Conservation (phyloP, 495 filamentous ascomycete genomes). For the Mycothermus thermophilus region DNA sequence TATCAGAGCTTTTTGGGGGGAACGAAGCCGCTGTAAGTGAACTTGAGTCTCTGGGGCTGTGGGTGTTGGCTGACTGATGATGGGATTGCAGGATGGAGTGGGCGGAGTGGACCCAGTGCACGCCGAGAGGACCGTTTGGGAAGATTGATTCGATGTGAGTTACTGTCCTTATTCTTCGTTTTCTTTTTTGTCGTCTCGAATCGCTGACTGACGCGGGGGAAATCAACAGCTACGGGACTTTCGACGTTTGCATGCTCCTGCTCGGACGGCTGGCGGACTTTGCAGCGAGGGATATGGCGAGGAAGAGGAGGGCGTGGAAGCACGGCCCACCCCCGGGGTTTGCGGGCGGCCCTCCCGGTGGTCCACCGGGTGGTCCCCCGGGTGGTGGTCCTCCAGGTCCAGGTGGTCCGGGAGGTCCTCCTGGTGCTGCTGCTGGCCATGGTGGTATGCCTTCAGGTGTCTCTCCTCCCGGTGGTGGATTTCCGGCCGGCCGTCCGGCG, state of each 20-base stretch:
- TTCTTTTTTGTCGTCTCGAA: not conserved
- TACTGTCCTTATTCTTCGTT: not conserved
- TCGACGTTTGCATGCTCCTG: constrained; percentile 73
- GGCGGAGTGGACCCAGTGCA: constrained; percentile 65
- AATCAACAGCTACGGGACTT: constrained; percentile 53
- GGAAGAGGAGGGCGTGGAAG: constrained; percentile 54
- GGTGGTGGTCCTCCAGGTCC: constrained; percentile 1
- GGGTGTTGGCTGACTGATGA: constrained; percentile 9
- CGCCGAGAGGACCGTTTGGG: constrained; percentile 68
- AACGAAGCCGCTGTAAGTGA: constrained; percentile 64
- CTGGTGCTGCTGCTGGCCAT: too few species aligned
- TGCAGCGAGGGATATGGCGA: constrained; percentile 56
- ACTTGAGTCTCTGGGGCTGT: not conserved
- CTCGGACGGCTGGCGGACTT: constrained; percentile 75
- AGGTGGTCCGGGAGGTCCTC: too few species aligned
- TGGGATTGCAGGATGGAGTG: constrained; percentile 73
- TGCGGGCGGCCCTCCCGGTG: too few species aligned
- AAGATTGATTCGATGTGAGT: constrained; percentile 57
- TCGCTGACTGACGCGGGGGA: too few species aligned
- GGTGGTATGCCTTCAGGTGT: too few species aligned
- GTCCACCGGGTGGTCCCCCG: constrained; percentile 19
- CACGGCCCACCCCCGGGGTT: too few species aligned
- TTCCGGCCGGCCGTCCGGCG: too few species aligned
- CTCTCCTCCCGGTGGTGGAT: too few species aligned
- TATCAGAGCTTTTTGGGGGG: constrained; percentile 86